phyloP scores from a whole-genome alignment of 192 early-diverging fungal species.

The Coemansia sp. region DNA sequence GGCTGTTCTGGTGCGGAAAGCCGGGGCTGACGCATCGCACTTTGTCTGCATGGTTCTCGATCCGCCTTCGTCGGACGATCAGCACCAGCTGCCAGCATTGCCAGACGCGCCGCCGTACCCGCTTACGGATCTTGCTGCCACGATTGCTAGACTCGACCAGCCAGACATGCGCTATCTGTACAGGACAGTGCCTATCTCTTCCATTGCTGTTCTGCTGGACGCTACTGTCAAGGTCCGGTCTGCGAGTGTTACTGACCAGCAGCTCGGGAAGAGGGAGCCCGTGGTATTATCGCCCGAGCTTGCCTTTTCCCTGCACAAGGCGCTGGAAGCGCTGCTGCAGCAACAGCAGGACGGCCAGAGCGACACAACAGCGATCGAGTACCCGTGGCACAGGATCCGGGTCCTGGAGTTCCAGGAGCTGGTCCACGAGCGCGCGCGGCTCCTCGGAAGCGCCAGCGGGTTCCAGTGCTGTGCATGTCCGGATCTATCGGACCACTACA shows the following conservation, averaged over 20 bases:
- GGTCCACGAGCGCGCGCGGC: slow-evolving; percentile 58
- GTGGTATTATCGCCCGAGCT: slow-evolving; percentile 39
- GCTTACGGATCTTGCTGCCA: slow-evolving; percentile 15
- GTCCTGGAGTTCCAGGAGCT: slow-evolving; percentile 85
- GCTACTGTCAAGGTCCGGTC: slow-evolving; percentile 25
- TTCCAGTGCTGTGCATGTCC: slow-evolving; percentile 51
- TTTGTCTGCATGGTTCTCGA: slow-evolving; percentile 44
- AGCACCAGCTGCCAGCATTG: background rate
- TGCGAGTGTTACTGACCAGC: slow-evolving; percentile 8
- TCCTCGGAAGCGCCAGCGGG: slow-evolving; percentile 43
- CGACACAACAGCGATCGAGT: slow-evolving; percentile 57
- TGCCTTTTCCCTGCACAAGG: slow-evolving; percentile 30
- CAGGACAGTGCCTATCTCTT: slow-evolving; percentile 15
- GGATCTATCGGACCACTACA: slow-evolving; percentile 54
- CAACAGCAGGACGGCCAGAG: slow-evolving; percentile 9
- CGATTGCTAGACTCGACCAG: slow-evolving; percentile 15
- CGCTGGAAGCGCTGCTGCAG: slow-evolving; percentile 29
- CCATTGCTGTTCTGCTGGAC: slow-evolving; percentile 27
- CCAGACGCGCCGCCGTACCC: slow-evolving; percentile 31
- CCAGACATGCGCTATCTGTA: slow-evolving; percentile 16
- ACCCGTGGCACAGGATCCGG: slow-evolving; percentile 83
- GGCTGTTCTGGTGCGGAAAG: slow-evolving; percentile 26
- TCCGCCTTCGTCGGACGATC: background rate
- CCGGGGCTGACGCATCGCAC: slow-evolving; percentile 31
- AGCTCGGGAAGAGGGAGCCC: slow-evolving; percentile 12